Evolutionary conservation across 2,329 filamentous ascomycete species (phyloP).

Genomic region (Coniochaeta sp.): DNA sequence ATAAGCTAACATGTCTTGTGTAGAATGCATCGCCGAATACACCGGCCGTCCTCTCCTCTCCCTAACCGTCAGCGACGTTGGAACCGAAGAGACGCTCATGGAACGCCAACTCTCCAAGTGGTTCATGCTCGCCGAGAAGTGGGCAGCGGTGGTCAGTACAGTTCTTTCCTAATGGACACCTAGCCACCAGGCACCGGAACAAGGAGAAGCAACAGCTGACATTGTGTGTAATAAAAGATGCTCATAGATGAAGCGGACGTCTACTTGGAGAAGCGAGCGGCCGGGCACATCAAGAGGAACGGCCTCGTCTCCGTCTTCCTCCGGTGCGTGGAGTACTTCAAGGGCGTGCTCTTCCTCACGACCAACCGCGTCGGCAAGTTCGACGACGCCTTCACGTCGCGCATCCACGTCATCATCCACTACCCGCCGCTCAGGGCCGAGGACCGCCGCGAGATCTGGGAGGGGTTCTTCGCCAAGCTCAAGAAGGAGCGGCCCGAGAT

Average conservation of each 20-base stretch:
- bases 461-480: not conserved
- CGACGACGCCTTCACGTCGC: constrained; percentile 27
- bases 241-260: constrained; percentile 17
- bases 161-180: no score
- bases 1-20: not conserved
- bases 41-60: constrained; percentile 12
- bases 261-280: constrained; percentile 11
- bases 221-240: constrained; percentile 5
- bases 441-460: not conserved
- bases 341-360: constrained; percentile 14
- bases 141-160: not conserved
- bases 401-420: constrained; percentile 23
- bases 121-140: not conserved
- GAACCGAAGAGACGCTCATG: not conserved
- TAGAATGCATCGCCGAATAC: constrained; percentile 14
- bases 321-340: constrained; percentile 14
- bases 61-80: not conserved
- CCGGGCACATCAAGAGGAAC: constrained; percentile 11
- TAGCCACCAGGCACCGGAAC: constrained; percentile 11
- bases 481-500: not conserved
- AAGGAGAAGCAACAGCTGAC: constrained; percentile 8
- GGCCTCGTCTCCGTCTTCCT: constrained; percentile 14
- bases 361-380: constrained; percentile 23
- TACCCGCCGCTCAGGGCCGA: constrained; percentile 14
- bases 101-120: not conserved